Evolutionary conservation across 805 yeast genomes (phyloP), one percentile per base, ranked within the genome.

Genomic region (Barnettozyma vustinii): DNA sequence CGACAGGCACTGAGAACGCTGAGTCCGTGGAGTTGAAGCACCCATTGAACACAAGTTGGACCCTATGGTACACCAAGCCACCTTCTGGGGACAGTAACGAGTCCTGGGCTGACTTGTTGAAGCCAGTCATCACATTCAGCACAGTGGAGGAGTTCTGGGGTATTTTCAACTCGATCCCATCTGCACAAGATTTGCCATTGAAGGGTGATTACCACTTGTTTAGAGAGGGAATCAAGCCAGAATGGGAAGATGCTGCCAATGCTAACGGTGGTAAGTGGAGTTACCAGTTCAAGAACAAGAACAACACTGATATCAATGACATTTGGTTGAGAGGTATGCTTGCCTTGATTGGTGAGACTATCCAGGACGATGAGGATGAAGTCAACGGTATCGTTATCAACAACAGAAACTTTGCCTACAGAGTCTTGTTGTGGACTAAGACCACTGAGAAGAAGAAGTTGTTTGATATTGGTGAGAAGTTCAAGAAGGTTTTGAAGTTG

Each of bases 81-180:
- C 83, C 88, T 52, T 80, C 82, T 52, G 49, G 46, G 36, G 86
- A 83, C 63, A 76, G 74, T 56, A 48, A 49, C 7, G 96, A 89
- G 71, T 81, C 88, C 61, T 92, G 98, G 98, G 79, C 88, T 48
- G 96, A 91, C 63, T 77, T 90, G 56, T 77, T 94, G 64, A 90
- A 90, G 73, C 95, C 96, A 50, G 95, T 94, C 45, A 92, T 90
- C 59, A 81, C 95, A 21, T 89, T 94, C 61, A 79, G 83, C 48
- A 82, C 96, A n/a, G 98, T 94, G 46, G 99, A 94, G 74, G 97
- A 92, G 69, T 94, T 94, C 74, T 94, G 99, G 99, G 99, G 98
- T 23, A 85, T 92, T 57, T 87, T 81, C 76, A 91, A 94, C 70
- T 86, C 95, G 40, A 84, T 94, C 60, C 98, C 98, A 57, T 82